Evolutionary conservation across 2,329 filamentous ascomycete species (phyloP).

Genomic region (Stemphylium vesicarium): DNA sequence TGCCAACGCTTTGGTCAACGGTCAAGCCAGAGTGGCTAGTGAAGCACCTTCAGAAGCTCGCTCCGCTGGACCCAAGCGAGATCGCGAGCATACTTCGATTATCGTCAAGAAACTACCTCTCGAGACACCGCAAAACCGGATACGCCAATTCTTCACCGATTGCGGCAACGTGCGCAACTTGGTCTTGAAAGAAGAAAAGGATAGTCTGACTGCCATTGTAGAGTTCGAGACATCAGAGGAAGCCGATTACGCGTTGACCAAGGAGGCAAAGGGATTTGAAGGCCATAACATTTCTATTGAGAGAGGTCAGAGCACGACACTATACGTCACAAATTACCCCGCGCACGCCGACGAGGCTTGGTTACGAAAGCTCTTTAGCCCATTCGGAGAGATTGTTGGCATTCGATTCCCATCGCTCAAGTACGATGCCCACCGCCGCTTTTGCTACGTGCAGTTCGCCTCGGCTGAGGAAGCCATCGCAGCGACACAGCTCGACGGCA

Average conservation of each 20-base stretch:
- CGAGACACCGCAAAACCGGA: constrained; percentile 71
- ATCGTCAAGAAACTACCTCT: constrained; percentile 78
- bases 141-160: constrained; percentile 90
- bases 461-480: constrained; percentile 51
- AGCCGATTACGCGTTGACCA: constrained; percentile 78
- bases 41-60: constrained; percentile 46
- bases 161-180: constrained; percentile 85
- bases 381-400: constrained; percentile 81
- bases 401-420: constrained; percentile 92
- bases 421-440: constrained; percentile 84
- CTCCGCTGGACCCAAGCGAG: constrained; percentile 66
- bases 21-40: constrained; percentile 26
- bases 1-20: constrained; percentile 23
- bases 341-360: constrained; percentile 74
- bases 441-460: constrained; percentile 94
- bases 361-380: constrained; percentile 68
- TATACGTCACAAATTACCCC: constrained; percentile 92
- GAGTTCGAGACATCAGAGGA: constrained; percentile 86
- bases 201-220: constrained; percentile 73
- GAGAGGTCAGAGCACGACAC: constrained; percentile 76
- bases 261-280: constrained; percentile 80
- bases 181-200: constrained; percentile 67
- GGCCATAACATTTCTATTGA: constrained; percentile 75
- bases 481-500: constrained; percentile 76
- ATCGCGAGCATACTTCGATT: constrained; percentile 88